Base-by-base conservation (phyloP, 2,329 filamentous ascomycete genomes). In the Tolypocladium ophioglossoides region DNA sequence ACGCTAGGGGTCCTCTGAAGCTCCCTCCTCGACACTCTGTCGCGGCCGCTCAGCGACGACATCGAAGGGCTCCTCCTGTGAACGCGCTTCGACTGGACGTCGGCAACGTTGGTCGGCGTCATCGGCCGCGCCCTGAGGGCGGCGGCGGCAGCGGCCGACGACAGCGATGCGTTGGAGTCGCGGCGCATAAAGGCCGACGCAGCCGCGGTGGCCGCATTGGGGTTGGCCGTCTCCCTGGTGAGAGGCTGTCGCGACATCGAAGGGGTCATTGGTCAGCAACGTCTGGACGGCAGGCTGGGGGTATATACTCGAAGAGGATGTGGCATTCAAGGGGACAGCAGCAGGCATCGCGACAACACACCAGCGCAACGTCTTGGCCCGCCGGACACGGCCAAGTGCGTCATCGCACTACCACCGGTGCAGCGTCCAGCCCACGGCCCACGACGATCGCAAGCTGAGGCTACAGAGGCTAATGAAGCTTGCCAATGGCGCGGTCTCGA, bases 21-120 rank as follows among this genome's bases (percentile, higher is more conserved):
- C 52, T 74, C 73, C 59, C 70, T 61, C 60, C 72, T 68, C 56
- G 72, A 67, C 53, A 71, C 65, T 48, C 70, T 62, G 40, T 72
- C 70, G 50, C 70, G 72, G 59, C 78, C 82, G 38, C 75, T 77
- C 50, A 81, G 74, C 5, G 89, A 92, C 2, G 88, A 88, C 44
- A 80, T 72, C 1, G 91, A 95, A 52, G 78, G 78, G 68, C 79
- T 84, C 57, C 91, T 83, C 62, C 89, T 83, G 56, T 83, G 69
- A 66, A 87, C 91, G 65, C 91, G 87, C 74, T 92, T 96, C 7
- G 92, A 95, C 70, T 95, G 87, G 47, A 95, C 83, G 65, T 90
- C 83, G 67, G 83, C 86, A 54, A 96, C 86, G 61, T 85, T 84
- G 52, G 85, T 92, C 24, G 90, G 91, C 2, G 87, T 85, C 52